These are phyloP conservation scores for Vitis hybrid DNA, from an alignment of 177 flowering plant species.

Conservation along the genomic window DNA sequence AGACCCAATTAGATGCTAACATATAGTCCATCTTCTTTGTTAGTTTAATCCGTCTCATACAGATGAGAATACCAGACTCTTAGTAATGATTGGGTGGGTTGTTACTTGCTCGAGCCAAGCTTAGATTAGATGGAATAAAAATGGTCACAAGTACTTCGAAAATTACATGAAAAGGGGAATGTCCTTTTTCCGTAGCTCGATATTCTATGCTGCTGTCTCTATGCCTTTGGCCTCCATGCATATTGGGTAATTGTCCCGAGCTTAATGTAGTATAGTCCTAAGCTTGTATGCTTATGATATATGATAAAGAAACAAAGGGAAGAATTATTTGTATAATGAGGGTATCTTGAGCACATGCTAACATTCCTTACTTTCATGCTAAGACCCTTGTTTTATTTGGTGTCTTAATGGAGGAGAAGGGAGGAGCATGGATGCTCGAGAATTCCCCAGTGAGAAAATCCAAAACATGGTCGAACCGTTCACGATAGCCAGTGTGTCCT, in stretches of 20 bases:
- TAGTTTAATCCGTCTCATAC: background rate
- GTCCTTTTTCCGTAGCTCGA: constrained; percentile 20
- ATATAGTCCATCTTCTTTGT: background rate
- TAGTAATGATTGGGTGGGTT: constrained; percentile 8
- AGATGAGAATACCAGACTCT: background rate
- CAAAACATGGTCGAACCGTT: constrained; percentile 28
- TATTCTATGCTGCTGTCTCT: constrained; percentile 25
- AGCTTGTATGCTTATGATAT: background rate
- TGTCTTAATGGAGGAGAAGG: constrained; percentile 28
- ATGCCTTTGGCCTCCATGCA: constrained; percentile 28
- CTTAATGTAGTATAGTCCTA: background rate
- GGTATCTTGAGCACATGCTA: constrained; percentile 41
- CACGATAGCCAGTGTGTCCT: constrained; percentile 34
- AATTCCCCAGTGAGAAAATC: constrained; percentile 25
- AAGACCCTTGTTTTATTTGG: constrained; percentile 26
- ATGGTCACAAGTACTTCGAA: background rate
- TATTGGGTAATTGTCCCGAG: constrained; percentile 18
- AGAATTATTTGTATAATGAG: background rate
- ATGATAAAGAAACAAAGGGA: background rate
- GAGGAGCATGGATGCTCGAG: constrained; percentile 30
- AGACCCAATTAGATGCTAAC: background rate
- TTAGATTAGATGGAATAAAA: background rate
- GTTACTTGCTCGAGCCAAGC: background rate
- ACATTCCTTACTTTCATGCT: constrained; percentile 39
- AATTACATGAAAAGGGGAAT: constrained; percentile 1